Percentiles rank a stretch among this genome's conserved stretches.
phyloP scores from a whole-genome alignment of 1,284 basidiomycete species.

The Rhizoctonia solani region DNA sequence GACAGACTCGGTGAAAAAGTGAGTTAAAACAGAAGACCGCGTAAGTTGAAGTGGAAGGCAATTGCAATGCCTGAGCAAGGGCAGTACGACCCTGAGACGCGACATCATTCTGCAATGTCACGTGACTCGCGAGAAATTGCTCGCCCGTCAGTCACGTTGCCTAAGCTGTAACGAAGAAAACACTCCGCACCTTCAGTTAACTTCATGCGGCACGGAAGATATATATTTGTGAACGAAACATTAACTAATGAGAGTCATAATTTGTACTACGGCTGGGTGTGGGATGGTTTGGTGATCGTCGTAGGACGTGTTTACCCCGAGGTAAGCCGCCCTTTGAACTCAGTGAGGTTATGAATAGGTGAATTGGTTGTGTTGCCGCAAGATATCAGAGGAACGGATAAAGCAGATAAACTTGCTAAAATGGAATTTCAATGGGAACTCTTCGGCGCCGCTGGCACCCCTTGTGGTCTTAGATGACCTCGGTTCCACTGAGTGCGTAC shows the following conservation, averaged over 20 bases:
- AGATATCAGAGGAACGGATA: not conserved
- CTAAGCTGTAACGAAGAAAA: too few relatives aligned
- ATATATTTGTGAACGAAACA: not conserved
- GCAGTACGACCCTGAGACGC: too few relatives aligned
- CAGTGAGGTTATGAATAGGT: not conserved
- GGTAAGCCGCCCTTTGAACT: not conserved
- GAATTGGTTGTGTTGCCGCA: not conserved
- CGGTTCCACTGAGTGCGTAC: not conserved
- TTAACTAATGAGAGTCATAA: not conserved
- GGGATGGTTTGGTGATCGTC: not conserved
- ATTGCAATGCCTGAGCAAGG: too few relatives aligned
- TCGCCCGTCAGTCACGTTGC: too few relatives aligned
- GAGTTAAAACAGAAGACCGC: too few relatives aligned
- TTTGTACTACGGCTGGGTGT: constrained; percentile 5
- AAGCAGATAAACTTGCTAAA: not conserved
- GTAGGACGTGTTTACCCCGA: constrained; percentile 5
- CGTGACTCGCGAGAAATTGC: too few relatives aligned
- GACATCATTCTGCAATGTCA: too few relatives aligned
- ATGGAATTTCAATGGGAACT: not conserved
- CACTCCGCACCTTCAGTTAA: too few relatives aligned
- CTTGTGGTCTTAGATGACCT: not conserved
- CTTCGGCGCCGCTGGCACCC: not conserved
- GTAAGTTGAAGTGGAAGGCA: too few relatives aligned
- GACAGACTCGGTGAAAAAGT: too few relatives aligned
- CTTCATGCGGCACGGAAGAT: not conserved